phyloP scores from a whole-genome alignment of 1,139 yeast species.

The Geotrichum candidum region DNA sequence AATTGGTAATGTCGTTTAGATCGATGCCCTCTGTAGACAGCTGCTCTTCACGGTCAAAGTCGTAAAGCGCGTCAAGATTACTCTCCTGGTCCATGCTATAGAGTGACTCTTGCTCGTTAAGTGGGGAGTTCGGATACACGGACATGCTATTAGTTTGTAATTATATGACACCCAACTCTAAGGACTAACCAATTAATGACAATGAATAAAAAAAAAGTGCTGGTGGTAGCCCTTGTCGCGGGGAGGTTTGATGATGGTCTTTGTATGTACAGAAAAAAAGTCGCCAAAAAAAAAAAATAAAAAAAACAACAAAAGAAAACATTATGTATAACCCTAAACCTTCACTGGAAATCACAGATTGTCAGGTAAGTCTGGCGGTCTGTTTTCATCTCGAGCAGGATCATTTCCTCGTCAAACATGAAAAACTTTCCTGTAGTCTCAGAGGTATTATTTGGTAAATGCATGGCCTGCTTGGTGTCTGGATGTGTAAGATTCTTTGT shows the following conservation, averaged over 20 bases:
- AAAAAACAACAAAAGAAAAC: background rate
- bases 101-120: background rate
- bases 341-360: conserved; percentile 18
- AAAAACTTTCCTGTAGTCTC: conserved; percentile 15
- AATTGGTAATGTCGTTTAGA: background rate
- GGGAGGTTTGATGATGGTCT: background rate
- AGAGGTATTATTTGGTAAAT: background rate
- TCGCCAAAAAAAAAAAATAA: background rate
- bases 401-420: conserved; percentile 19
- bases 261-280: background rate
- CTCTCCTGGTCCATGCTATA: background rate
- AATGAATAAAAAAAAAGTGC: background rate
- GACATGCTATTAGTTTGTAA: background rate
- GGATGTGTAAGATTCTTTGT: background rate
- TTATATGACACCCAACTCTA: background rate
- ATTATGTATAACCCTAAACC: background rate
- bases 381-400: conserved; percentile 13
- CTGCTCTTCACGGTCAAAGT: background rate
- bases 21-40: conserved; percentile 7
- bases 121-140: background rate
- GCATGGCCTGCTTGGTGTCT: background rate
- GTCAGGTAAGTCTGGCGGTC: conserved; percentile 10
- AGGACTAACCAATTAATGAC: background rate
- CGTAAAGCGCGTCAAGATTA: background rate
- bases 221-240: background rate